Evolutionary conservation across 1,139 yeast genomes (phyloP), one percentile per base, ranked within the genome.

Genomic region (Kodamaea sp.): DNA sequence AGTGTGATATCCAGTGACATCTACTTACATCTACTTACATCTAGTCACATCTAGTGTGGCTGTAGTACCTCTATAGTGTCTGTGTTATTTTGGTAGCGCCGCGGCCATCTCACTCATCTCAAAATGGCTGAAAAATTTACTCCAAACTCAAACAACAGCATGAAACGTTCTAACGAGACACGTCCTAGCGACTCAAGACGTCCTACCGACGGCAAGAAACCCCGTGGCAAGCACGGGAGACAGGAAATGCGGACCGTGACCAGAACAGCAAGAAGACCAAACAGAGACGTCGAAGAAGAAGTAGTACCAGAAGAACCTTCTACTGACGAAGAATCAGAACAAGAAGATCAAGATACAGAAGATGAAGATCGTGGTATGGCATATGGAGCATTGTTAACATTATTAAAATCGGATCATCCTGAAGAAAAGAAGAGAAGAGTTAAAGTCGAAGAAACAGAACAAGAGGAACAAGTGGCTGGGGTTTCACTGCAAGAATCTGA

Each of bases 361-460:
- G 55, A 48, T 9, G 58, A 50, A 32, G 62, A 58, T 33, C 57
- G 58, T 39, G 70, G 70, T 7, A 68, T 73, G 55, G 92, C 94
- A 0, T 87, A 87, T 57, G 75, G 78, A 50, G 95, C 96, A 0
- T 65, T 89, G 38, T 63, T 89, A 55, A 83, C 94, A 0, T 70
- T 87, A 38, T 67, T 88, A 43, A 73, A 73, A 35, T 67, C 79
- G 2, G 87, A 81, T 37, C 78, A 69, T 35, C 56, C 61, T 23
- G 55, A 55, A 32, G 59, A 48, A 51, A 55, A 22, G 47, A 41
- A 33, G 30, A 53, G 36, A 50, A 51, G 32, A 45, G 8, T 9
- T 34, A 31, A 20, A 30, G 25, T 11, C 5, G 25, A 34, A 8
- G 15, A 20, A 23, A 53, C 50, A 24, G 62, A 50, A 4, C 42